Evolutionary conservation across 805 yeast species (phyloP).

Genomic region (Suhomyces canberraensis): DNA sequence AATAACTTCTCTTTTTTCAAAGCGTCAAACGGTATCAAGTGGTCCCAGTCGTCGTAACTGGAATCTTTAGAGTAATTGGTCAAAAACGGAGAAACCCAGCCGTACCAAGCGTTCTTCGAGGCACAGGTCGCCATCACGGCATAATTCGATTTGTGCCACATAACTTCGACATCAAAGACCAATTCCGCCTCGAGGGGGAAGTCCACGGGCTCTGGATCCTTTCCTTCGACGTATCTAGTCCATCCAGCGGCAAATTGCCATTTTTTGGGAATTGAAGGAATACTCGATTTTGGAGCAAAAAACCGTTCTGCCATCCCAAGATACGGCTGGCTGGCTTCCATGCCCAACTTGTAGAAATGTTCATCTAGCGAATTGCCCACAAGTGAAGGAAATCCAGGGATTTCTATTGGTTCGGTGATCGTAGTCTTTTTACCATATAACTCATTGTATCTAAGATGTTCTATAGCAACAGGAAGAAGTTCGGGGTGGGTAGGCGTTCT

Average conservation of each 20-base stretch:
- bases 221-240: conserved; percentile 64
- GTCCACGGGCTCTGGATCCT: conserved; percentile 52
- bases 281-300: conserved; percentile 19
- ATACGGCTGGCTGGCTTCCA: conserved; percentile 58
- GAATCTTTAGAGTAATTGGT: conserved; percentile 46
- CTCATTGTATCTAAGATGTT: conserved; percentile 57
- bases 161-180: conserved; percentile 86
- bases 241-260: conserved; percentile 76
- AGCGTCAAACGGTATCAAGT: conserved; percentile 74
- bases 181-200: conserved; percentile 70
- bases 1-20: conserved; percentile 49
- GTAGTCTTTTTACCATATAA: conserved; percentile 75
- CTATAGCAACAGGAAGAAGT: conserved; percentile 48
- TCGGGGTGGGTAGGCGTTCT: conserved; percentile 28
- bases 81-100: conserved; percentile 89
- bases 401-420: conserved; percentile 53
- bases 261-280: conserved; percentile 41
- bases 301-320: conserved; percentile 48
- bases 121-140: conserved; percentile 82
- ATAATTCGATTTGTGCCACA: conserved; percentile 70
- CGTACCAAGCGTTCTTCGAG: conserved; percentile 80
- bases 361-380: conserved; percentile 77
- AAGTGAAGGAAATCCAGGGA: conserved; percentile 62
- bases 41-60: conserved; percentile 42
- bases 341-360: conserved; percentile 77